Conservation (phyloP, 345 rosid genomes). For the Salix dunnii region DNA sequence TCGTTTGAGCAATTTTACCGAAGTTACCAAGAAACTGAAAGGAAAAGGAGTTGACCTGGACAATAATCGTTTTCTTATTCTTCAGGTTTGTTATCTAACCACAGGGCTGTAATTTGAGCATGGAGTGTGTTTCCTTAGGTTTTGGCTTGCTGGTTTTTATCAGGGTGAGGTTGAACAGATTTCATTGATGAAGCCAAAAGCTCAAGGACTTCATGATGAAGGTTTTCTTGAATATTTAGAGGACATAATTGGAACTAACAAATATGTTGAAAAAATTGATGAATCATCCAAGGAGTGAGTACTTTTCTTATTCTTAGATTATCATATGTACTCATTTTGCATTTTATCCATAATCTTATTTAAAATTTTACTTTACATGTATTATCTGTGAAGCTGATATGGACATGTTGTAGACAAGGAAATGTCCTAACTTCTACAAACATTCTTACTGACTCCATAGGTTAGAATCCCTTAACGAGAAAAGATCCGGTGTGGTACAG, state of each 20-base stretch:
- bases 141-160: slow-evolving; percentile 20
- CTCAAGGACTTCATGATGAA: slow-evolving; percentile 97
- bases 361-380: not conserved
- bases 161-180: slow-evolving; percentile 99
- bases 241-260: slow-evolving; percentile 91
- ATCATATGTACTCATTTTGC: slow-evolving; percentile 5
- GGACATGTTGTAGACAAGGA: not conserved
- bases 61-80: slow-evolving; percentile 97
- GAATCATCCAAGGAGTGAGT: slow-evolving; percentile 79
- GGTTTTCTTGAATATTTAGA: slow-evolving; percentile 96
- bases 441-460: slow-evolving; percentile 25
- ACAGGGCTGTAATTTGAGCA: not conserved
- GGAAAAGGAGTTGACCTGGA: slow-evolving; percentile 97
- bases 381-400: not conserved
- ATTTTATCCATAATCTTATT: not conserved
- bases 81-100: slow-evolving; percentile 55
- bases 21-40: slow-evolving; percentile 81
- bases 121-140: not conserved
- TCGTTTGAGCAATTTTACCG: slow-evolving; percentile 84
- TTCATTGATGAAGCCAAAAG: slow-evolving; percentile 96
- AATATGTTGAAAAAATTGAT: slow-evolving; percentile 89
- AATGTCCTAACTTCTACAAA: not conserved
- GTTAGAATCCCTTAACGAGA: slow-evolving; percentile 82
- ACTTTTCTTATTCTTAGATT: slow-evolving; percentile 1
- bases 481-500: slow-evolving; percentile 93